These are phyloP conservation scores for Nakazawaea peltata DNA, from an alignment of 805 yeast species.

Conservation along the genomic window DNA sequence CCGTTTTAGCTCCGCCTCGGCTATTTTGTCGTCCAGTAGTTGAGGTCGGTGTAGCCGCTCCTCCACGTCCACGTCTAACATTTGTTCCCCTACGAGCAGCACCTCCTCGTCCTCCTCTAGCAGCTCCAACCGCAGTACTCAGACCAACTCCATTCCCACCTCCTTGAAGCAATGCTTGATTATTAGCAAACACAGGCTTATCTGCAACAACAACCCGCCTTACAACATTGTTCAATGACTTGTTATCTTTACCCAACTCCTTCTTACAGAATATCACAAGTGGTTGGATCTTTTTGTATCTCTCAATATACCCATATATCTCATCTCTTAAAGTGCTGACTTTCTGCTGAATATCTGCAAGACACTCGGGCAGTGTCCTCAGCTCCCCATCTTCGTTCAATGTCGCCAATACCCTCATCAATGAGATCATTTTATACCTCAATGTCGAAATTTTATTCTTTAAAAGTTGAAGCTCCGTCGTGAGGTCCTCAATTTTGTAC, in stretches of 20 bases:
- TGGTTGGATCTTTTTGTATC: slow-evolving; percentile 39
- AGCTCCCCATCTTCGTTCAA: slow-evolving; percentile 36
- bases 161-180: not conserved
- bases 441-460: slow-evolving; percentile 21
- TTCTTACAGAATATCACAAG: slow-evolving; percentile 42
- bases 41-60: slow-evolving; percentile 4
- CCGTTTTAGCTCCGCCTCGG: slow-evolving; percentile 1
- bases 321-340: slow-evolving; percentile 26
- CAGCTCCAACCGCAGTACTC: not conserved
- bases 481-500: slow-evolving; percentile 23
- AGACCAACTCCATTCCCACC: not conserved
- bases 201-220: slow-evolving; percentile 19
- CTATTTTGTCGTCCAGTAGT: slow-evolving; percentile 2
- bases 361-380: slow-evolving; percentile 33
- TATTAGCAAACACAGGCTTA: slow-evolving; percentile 5
- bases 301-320: slow-evolving; percentile 33
- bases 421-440: slow-evolving; percentile 31
- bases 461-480: slow-evolving; percentile 27
- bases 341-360: slow-evolving; percentile 26
- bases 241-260: slow-evolving; percentile 41
- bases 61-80: too few relatives aligned
- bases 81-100: slow-evolving; percentile 3
- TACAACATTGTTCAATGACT: slow-evolving; percentile 26
- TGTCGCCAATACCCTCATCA: slow-evolving; percentile 26
- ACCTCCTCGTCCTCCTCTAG: slow-evolving; percentile 6